Percentiles rank a stretch among this genome's conserved stretches.
phyloP scores from a whole-genome alignment of 75 land plant genomes.

The Ceratopteris richardii region DNA sequence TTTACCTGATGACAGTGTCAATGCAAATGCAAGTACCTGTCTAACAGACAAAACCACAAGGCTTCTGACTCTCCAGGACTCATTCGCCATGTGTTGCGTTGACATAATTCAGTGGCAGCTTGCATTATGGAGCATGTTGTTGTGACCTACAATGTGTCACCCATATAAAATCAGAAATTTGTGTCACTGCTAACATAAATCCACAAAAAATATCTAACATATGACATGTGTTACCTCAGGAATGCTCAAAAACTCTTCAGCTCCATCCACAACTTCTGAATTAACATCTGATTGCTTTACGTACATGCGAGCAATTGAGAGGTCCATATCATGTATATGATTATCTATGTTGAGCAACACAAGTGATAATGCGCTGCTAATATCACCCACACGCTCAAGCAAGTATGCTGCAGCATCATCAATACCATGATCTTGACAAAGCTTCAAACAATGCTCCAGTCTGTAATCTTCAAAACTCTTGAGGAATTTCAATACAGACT shows the following conservation, averaged over 20 bases:
- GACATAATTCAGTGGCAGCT: slow-evolving; percentile 72
- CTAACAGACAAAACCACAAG: slow-evolving; percentile 87
- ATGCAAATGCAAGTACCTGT: slow-evolving; percentile 40
- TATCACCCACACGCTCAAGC: slow-evolving; percentile 93
- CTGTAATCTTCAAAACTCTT: slow-evolving; percentile 84
- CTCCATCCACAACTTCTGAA: slow-evolving; percentile 19
- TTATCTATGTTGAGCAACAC: slow-evolving; percentile 41
- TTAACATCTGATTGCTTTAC: slow-evolving; percentile 8
- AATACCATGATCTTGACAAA: slow-evolving; percentile 81
- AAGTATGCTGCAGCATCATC: slow-evolving; percentile 93
- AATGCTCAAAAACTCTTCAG: slow-evolving; percentile 22
- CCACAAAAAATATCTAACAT: not conserved
- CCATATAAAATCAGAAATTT: not conserved
- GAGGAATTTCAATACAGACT: slow-evolving; percentile 70
- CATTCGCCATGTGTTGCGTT: slow-evolving; percentile 79
- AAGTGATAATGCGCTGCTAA: slow-evolving; percentile 78
- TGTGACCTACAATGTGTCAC: slow-evolving; percentile 37
- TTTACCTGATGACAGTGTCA: not conserved
- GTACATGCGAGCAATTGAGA: slow-evolving; percentile 29
- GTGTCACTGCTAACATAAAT: not conserved
- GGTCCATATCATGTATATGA: slow-evolving; percentile 46
- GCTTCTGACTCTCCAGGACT: slow-evolving; percentile 70
- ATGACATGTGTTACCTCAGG: slow-evolving; percentile 78
- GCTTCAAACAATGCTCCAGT: slow-evolving; percentile 82
- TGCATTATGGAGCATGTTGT: slow-evolving; percentile 35